Evolutionary conservation across 1,284 basidiomycete species (phyloP), one percentile per base, ranked within the genome.

Genomic region (Irpex sp.): DNA sequence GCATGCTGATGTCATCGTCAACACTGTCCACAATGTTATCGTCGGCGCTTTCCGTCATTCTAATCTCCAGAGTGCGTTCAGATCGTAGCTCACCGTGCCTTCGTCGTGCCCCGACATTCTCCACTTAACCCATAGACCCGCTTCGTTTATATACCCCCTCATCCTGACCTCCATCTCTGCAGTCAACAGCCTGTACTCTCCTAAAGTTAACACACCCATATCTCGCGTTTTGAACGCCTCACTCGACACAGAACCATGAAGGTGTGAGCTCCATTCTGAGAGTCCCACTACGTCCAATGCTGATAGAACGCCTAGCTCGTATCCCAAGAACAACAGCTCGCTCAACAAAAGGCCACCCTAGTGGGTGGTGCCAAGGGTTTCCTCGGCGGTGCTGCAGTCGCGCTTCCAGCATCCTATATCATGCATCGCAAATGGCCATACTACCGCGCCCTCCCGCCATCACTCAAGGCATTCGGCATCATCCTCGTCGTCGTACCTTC

Each of bases 401-500:
- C 83, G 1, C 67, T 84, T 10, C 86, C 89, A 16, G 76, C 75
- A 2, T 85, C 86, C 59, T 87, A 83, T 71, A 72, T 84, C 65
- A 77, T 88, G 53, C 80, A 87, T 63, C 78, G 77, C 23, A 74
- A 77, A 49, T 86, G 80, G 70, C 74, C 82, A 0, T 79, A 84
- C 59, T 95, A 91, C 74, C 85, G 88, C 61, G 68, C 75, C 1
- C 78, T 95, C 3, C 92, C 92, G 0, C 76, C 82, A 1, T 86
- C 89, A 0, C 78, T 94, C 65, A 96, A 94, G 73, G 77, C 87
- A 0, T 81, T 95, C 47, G 88, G 89, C 47, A 80, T 85, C 42
- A 79, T 90, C 62, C 78, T 89, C 60, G 67, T 91, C 64, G 79
- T 85, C 59, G 83, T 91, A 7, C 93, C 92, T 0, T 73, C 83